Evolutionary conservation across 2,329 filamentous ascomycete species (phyloP).

Genomic region (Achaetomium macrosporum): DNA sequence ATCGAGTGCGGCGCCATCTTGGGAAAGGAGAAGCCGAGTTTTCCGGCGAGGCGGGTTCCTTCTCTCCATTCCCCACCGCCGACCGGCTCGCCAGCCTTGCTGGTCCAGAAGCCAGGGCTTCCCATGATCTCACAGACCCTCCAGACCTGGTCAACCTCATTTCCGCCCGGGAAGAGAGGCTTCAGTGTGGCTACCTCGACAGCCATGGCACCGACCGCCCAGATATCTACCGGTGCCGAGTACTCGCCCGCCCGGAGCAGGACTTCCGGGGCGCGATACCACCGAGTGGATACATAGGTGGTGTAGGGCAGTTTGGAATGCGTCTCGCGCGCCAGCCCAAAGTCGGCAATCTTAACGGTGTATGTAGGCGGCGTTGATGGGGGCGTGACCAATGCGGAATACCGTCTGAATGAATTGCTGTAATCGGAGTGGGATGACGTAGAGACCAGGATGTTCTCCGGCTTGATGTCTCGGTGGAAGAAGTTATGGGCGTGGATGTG

Average conservation of each 20-base stretch:
- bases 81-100: conserved; percentile 77
- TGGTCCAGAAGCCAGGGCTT: conserved; percentile 96
- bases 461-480: conserved; percentile 98
- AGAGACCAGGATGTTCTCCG: conserved; percentile 96
- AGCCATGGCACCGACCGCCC: conserved; percentile 97
- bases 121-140: conserved; percentile 99
- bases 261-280: conserved; percentile 96
- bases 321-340: conserved; percentile 93
- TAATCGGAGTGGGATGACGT: conserved; percentile 80
- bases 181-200: conserved; percentile 96
- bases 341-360: conserved; percentile 97
- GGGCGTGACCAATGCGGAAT: conserved; percentile 88
- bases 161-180: conserved; percentile 92
- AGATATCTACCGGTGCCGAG: conserved; percentile 95
- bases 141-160: conserved; percentile 99
- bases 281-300: conserved; percentile 95
- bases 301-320: conserved; percentile 96
- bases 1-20: conserved; percentile 98
- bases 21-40: conserved; percentile 96
- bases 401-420: conserved; percentile 80
- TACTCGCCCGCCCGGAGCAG: conserved; percentile 91
- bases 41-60: conserved; percentile 83
- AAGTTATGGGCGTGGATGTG: conserved; percentile 97
- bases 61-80: conserved; percentile 98
- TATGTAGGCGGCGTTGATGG: conserved; percentile 91